Evolutionary conservation across 140 eudicot species (phyloP), one percentile per base, ranked within the genome.

Genomic region (Stevia rebaudiana): DNA sequence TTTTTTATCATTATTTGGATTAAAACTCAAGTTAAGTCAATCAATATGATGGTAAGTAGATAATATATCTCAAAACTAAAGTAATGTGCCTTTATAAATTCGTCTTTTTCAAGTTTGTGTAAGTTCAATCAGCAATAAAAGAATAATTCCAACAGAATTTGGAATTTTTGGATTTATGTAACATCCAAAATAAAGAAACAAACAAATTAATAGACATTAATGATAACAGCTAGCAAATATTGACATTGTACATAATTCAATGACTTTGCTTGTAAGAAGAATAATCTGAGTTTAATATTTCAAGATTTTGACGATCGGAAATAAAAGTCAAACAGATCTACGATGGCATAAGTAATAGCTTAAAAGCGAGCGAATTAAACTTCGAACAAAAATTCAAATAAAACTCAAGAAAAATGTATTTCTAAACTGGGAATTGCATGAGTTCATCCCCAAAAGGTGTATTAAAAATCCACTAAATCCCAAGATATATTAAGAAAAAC

Each of bases 301-400:
- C 54, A 39, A 59, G 56, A 67, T 36, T 63, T 30, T 61, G 19
- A 59, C 51, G 8, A 43, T 39, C 2, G 37, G 12, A 39, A 59
- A 7, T 40, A 51, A 15, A 75, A 68, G 75, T 61, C 79, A 68
- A 71, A 65, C 66, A 75, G 79, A 75, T 75, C 79, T 67, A 67
- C 40, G 18, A 67, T 18, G 58, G 49, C 63, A 48, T 41, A 67
- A 47, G 53, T 53, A 67, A n/a, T n/a, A n/a, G n/a, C n/a, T n/a
- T n/a, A n/a, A n/a, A n/a, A n/a, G n/a, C n/a, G n/a, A n/a, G n/a
- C n/a, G n/a, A 33, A 40, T 65, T 65, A 61, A 44, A 46, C 61
- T n/a, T 72, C 54, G 60, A 67, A 42, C 52, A 58, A 56, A 40
- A 65, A 57, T 21, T 24, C 65, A 24, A 43, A 55, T 52, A 58